Conservation (phyloP, 2,329 filamentous ascomycete species). For the Pestalotiopsis fici region DNA sequence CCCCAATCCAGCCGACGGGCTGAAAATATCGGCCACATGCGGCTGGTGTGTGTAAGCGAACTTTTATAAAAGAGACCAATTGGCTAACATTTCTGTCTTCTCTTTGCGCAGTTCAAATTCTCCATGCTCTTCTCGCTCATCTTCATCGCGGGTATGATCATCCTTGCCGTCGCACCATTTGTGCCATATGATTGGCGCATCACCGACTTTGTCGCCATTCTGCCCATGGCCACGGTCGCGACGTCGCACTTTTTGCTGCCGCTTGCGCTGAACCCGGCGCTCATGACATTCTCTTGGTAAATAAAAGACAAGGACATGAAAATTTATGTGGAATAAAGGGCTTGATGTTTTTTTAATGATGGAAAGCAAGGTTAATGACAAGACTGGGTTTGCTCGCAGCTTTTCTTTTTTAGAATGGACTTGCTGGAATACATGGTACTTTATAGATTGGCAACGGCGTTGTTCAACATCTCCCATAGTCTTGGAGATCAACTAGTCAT, state of each 20-base stretch:
- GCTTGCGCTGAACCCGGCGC: conserved; percentile 73
- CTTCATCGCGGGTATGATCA: conserved; percentile 62
- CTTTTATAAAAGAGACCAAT: not conserved
- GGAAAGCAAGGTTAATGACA: not conserved
- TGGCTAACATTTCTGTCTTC: not conserved
- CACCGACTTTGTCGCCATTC: conserved; percentile 72
- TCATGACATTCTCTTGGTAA: conserved; percentile 80
- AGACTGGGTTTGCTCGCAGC: no score
- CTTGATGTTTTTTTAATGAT: not conserved
- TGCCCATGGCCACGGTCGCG: conserved; percentile 74
- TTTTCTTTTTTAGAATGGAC: no score
- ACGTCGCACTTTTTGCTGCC: conserved; percentile 71
- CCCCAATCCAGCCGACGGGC: not conserved
- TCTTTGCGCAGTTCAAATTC: conserved; percentile 64
- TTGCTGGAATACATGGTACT: no score
- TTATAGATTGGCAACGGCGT: no score
- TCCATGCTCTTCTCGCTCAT: conserved; percentile 63
- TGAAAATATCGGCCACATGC: not conserved
- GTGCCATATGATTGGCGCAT: conserved; percentile 68
- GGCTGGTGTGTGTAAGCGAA: not conserved
- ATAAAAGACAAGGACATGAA: not conserved
- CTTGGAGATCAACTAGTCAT: no score
- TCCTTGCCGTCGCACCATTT: conserved; percentile 64
- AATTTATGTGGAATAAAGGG: not conserved
- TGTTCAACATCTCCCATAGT: no score